Conservation (phyloP, 2,329 filamentous ascomycete species). For the Aspergillus aculeatus region DNA sequence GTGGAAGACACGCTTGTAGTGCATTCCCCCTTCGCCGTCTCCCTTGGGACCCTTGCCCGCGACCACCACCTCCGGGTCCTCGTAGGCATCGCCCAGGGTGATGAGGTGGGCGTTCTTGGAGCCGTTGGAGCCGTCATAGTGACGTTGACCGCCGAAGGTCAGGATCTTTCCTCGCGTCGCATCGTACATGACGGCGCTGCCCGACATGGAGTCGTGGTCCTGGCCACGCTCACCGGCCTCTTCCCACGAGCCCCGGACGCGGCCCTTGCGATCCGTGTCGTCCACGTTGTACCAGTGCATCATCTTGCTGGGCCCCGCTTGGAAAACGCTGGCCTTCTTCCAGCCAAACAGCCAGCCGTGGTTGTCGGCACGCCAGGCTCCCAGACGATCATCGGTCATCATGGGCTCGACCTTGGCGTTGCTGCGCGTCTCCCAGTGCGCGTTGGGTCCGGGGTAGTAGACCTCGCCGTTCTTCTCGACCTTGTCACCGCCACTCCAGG, state of each 20-base stretch:
- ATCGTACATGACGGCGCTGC: conserved; percentile 18
- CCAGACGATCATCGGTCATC: conserved; percentile 52
- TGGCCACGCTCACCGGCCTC: conserved; percentile 47
- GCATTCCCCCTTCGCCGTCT: conserved; percentile 25
- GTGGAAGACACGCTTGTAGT: conserved; percentile 44
- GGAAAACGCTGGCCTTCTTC: conserved; percentile 39
- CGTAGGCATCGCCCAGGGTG: conserved; percentile 41
- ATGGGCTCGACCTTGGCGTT: conserved; percentile 50
- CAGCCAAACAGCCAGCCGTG: conserved; percentile 20
- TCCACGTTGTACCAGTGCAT: conserved; percentile 59
- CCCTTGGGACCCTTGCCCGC: conserved; percentile 31
- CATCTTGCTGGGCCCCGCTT: conserved; percentile 54
- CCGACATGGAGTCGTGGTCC: conserved; percentile 11
- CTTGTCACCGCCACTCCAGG: conserved; percentile 51
- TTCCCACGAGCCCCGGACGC: not conserved
- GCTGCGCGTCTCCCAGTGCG: conserved; percentile 47
- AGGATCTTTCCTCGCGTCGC: conserved; percentile 41
- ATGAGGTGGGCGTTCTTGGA: conserved; percentile 51
- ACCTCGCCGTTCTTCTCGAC: conserved; percentile 57
- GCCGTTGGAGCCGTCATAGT: conserved; percentile 34
- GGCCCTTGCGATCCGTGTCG: conserved; percentile 21
- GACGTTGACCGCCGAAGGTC: conserved; percentile 9
- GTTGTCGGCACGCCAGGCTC: conserved; percentile 42
- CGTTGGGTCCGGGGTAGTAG: conserved; percentile 47
- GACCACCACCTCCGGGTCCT: conserved; percentile 9